Evolutionary conservation across 164 flowering plant species (phyloP).

Genomic region (Stephania japonica): DNA sequence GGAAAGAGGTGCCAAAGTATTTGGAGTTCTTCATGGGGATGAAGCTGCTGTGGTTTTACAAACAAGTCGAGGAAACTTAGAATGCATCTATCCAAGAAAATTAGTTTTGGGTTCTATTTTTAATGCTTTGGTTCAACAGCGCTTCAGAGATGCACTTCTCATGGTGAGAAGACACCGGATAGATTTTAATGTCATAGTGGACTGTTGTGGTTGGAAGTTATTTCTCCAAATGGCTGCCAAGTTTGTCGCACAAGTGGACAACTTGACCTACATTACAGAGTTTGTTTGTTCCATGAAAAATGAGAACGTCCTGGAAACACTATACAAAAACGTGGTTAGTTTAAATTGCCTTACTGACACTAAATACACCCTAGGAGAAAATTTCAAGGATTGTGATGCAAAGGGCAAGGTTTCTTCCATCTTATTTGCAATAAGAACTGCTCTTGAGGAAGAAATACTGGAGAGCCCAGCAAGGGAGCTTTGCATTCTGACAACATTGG

Average conservation of each 20-base stretch:
- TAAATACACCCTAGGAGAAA: conserved; percentile 18
- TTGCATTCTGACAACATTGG: conserved; percentile 91
- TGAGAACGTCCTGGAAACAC: conserved; percentile 59
- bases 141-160: conserved; percentile 79
- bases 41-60: conserved; percentile 80
- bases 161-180: conserved; percentile 94
- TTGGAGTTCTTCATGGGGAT: conserved; percentile 88
- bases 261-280: conserved; percentile 78
- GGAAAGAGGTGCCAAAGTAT: conserved; percentile 87
- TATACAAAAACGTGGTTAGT: conserved; percentile 51
- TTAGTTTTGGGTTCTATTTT: conserved; percentile 69
- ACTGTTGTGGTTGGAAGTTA: conserved; percentile 67
- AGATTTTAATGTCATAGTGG: conserved; percentile 84
- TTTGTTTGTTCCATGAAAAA: conserved; percentile 75
- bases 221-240: conserved; percentile 63
- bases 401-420: conserved; percentile 62
- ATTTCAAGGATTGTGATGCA: conserved; percentile 16
- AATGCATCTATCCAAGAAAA: conserved; percentile 87
- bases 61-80: conserved; percentile 82
- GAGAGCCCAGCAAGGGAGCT: conserved; percentile 89
- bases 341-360: conserved; percentile 24
- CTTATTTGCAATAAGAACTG: conserved; percentile 57
- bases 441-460: conserved; percentile 63
- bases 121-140: conserved; percentile 69
- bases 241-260: conserved; percentile 79